phyloP scores from a whole-genome alignment of 768 basidiomycete genomes.

The Boletus huronensis region DNA sequence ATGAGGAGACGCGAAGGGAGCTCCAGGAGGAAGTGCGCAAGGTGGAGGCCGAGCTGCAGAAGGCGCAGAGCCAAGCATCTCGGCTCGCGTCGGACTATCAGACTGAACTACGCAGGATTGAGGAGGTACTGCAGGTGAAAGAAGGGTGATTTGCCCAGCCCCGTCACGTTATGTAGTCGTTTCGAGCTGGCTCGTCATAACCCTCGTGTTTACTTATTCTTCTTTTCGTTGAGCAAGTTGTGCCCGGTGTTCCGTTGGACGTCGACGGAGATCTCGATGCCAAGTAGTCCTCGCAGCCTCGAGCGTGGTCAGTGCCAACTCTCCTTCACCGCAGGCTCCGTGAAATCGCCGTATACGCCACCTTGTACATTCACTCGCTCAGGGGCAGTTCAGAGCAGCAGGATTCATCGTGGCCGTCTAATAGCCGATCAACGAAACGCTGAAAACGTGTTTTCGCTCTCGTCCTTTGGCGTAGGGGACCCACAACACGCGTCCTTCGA shows the following conservation, averaged over 20 bases:
- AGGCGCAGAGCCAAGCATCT: conserved; percentile 29
- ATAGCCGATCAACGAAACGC: conserved; percentile 27
- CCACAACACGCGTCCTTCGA: conserved; percentile 15
- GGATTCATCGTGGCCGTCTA: conserved; percentile 26
- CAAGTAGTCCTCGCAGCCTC: too few relatives aligned
- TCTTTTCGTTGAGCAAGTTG: conserved; percentile 4
- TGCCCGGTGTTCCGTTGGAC: conserved; percentile 2
- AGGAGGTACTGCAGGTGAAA: conserved; percentile 31
- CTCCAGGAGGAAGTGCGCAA: conserved; percentile 38
- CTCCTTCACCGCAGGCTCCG: conserved; percentile 1
- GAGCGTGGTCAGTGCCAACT: too few relatives aligned
- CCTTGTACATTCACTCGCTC: not conserved
- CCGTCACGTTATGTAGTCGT: conserved; percentile 23
- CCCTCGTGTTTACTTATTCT: conserved; percentile 16
- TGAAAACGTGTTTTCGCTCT: conserved; percentile 13
- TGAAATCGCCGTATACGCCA: conserved; percentile 16
- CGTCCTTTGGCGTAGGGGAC: conserved; percentile 2
- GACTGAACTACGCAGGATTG: conserved; percentile 33
- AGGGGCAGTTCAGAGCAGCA: conserved; percentile 13
- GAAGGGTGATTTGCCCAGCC: conserved; percentile 20
- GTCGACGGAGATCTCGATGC: conserved; percentile 19
- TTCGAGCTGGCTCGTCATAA: conserved; percentile 22
- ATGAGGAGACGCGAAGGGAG: conserved; percentile 46
- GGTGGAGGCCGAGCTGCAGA: conserved; percentile 29
- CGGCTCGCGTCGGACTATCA: conserved; percentile 34